phyloP scores from a whole-genome alignment of 495 filamentous ascomycete species.

The Evernia prunastri region DNA sequence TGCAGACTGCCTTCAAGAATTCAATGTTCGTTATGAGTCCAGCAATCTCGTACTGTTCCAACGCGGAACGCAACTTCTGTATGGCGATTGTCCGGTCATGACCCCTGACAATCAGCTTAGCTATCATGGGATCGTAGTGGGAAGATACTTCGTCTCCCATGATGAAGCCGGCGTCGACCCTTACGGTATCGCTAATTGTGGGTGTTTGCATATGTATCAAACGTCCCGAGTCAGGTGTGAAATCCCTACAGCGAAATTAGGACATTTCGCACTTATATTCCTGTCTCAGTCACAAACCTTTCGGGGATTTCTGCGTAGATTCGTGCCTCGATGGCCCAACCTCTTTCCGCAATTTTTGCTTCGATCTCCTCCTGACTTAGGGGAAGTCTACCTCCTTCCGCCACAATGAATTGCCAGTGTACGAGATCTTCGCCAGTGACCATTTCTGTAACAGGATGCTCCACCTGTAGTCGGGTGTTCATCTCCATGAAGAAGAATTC shows the following conservation, averaged over 20 bases:
- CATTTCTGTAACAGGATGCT: conserved; percentile 97
- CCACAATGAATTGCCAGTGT: conserved; percentile 91
- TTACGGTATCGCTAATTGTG: conserved; percentile 56
- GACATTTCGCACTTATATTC: background rate
- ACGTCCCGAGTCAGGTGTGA: conserved; percentile 89
- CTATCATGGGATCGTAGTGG: conserved; percentile 99
- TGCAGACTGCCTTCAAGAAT: conserved; percentile 81
- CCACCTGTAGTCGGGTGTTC: conserved; percentile 95
- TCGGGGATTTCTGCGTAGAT: conserved; percentile 96
- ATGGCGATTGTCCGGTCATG: conserved; percentile 72
- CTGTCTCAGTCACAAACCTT: conserved; percentile 27
- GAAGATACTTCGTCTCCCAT: conserved; percentile 87
- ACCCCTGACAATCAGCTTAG: conserved; percentile 92
- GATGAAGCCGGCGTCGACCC: conserved; percentile 89
- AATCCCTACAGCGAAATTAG: conserved; percentile 48
- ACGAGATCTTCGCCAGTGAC: conserved; percentile 93
- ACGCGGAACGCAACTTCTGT: conserved; percentile 69
- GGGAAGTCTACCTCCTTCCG: conserved; percentile 79
- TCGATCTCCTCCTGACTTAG: conserved; percentile 79
- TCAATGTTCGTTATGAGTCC: conserved; percentile 94
- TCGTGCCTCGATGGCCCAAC: conserved; percentile 87
- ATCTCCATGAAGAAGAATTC: conserved; percentile 99
- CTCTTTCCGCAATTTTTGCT: conserved; percentile 62
- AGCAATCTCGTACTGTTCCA: conserved; percentile 87
- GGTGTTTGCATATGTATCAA: conserved; percentile 78